Percentiles rank a stretch among this genome's conserved stretches.
Evolutionary conservation across 2,329 filamentous ascomycete species (phyloP).

Genomic region (Endoconidiophora polonica): DNA sequence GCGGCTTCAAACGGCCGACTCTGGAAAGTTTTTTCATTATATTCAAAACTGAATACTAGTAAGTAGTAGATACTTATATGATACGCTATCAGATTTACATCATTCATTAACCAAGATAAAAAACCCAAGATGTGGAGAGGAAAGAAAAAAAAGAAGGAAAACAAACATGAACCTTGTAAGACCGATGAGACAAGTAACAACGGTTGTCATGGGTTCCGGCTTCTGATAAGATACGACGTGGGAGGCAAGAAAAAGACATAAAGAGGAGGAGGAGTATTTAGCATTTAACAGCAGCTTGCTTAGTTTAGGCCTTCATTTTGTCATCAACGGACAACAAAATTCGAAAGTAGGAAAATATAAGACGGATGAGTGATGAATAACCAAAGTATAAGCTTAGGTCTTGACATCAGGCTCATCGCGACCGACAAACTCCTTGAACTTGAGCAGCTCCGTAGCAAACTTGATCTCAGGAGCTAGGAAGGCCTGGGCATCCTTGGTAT

Average conservation of each 20-base stretch:
- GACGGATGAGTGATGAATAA: too few relatives aligned
- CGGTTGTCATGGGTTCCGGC: not conserved
- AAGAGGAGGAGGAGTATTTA: not conserved
- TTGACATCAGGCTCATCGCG: slow-evolving; percentile 90
- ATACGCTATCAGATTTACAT: not conserved
- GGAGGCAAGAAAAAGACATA: not conserved
- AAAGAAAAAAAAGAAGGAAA: not conserved
- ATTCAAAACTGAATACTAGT: slow-evolving; percentile 2
- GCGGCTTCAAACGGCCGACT: slow-evolving; percentile 3
- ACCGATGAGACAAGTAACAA: not conserved
- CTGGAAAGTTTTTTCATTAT: not conserved
- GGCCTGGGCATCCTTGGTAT: slow-evolving; percentile 71
- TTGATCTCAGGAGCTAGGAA: slow-evolving; percentile 84
- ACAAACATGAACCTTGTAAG: not conserved
- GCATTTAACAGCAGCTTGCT: not conserved
- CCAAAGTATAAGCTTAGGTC: slow-evolving; percentile 40
- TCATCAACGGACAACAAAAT: too few relatives aligned
- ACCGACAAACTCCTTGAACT: slow-evolving; percentile 86
- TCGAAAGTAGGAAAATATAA: too few relatives aligned
- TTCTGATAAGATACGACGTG: not conserved
- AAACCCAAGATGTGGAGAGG: not conserved
- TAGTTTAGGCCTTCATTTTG: too few relatives aligned
- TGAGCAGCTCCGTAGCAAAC: slow-evolving; percentile 68
- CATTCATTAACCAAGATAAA: slow-evolving; percentile 3
- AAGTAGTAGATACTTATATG: not conserved